These are phyloP conservation scores for Lablab purpureus DNA, from an alignment of 306 rosid genomes.

Conservation along the genomic window DNA sequence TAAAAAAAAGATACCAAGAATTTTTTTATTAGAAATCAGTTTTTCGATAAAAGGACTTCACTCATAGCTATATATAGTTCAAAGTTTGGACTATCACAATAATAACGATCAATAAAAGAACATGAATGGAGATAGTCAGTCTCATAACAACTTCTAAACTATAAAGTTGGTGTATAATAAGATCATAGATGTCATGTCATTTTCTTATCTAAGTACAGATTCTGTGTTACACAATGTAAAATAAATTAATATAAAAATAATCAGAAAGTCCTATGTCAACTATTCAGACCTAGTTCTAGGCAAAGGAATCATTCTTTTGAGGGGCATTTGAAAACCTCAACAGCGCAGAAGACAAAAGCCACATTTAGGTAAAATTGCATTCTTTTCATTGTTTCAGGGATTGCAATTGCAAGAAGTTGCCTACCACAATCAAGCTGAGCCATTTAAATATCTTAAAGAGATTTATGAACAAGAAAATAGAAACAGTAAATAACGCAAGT, in stretches of 20 bases:
- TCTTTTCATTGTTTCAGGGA: conserved; percentile 14
- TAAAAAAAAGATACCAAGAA: conserved; percentile 16
- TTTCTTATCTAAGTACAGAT: conserved; percentile 1
- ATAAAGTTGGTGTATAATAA: conserved; percentile 20
- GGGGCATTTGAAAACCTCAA: not conserved
- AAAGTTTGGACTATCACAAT: not conserved
- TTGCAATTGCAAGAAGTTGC: conserved; percentile 24
- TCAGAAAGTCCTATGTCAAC: not conserved
- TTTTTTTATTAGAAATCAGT: conserved; percentile 11
- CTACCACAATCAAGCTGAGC: not conserved
- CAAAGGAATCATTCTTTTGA: no score
- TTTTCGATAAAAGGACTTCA: conserved; percentile 12
- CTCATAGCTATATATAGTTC: not conserved
- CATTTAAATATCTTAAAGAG: conserved; percentile 1
- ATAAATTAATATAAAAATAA: conserved; percentile 16
- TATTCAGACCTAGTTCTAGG: not conserved
- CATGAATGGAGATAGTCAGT: conserved; percentile 18
- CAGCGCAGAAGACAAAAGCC: not conserved
- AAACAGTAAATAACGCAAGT: not conserved
- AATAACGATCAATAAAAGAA: conserved; percentile 2
- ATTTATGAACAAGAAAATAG: not conserved
- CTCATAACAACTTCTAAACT: conserved; percentile 16
- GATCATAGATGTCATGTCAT: conserved; percentile 19
- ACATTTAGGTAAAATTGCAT: not conserved
- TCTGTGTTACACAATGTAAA: conserved; percentile 13